Base-by-base conservation (phyloP, 257 asterid genomes). In the Nemophila menziesii region DNA sequence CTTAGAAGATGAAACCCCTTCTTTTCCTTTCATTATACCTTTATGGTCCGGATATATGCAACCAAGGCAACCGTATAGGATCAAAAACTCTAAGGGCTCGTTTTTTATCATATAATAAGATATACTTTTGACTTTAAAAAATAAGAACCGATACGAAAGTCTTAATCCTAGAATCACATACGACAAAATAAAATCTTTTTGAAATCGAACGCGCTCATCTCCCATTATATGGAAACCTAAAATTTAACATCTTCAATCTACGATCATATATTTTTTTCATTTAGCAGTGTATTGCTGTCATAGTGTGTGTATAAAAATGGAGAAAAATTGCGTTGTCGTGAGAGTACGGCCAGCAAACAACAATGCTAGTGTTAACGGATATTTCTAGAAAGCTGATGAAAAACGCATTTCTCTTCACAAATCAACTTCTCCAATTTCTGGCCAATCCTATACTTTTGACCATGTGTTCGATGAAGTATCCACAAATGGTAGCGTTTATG, bases 281-380 rank as follows among this genome's bases (percentile, higher is more conserved):
- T 5, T 29, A 2, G 8, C 7, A 1, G 12, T 7, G 8, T 7
- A 2, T 5, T 29, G 5, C 3, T 7, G 8, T 20, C 46, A 9
- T 12, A 23, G 20, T 51, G 42, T 15, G 34, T 19, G 6, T n/a
- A 10, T 10, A 26, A 52, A 22, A 62, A 90, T 90, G 99, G 99
- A 90, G 86, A 90, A 81, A 74, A 78, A 85, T 24, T 72, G 86
- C 44, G 96, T 90, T 7, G 94, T 94, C 8, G 94, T 85, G 63
- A 72, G 96, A 55, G 87, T 90, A 34, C 70, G 99, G 40, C 96
- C 96, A 5, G 70, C 85, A 12, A 53, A 54, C 4, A 68, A 26
- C 41, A 83, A 69, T 39, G 92, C 29, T 4, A 53, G 53, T 39
- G 67, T 48, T 33, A 64, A 56, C 52, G 93, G 82, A 46, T 73